phyloP scores from a whole-genome alignment of 345 rosid genomes.

The Bruguiera parviflora region DNA sequence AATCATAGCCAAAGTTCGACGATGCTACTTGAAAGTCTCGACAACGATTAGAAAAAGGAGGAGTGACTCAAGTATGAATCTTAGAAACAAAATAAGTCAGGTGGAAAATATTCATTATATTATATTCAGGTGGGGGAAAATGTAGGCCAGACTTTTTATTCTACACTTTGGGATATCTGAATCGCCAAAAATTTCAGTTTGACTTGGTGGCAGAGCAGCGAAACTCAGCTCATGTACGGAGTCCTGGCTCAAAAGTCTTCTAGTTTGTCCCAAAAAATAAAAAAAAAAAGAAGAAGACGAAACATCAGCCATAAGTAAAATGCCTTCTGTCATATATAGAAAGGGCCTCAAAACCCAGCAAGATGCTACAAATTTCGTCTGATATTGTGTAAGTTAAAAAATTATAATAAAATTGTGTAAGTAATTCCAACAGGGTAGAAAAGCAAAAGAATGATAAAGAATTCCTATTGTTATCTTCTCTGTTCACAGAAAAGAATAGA shows the following conservation, averaged over 20 bases:
- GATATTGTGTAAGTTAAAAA: not conserved
- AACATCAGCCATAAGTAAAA: not conserved
- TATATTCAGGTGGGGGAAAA: no score
- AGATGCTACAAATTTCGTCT: constrained; percentile 20
- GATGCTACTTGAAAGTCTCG: not conserved
- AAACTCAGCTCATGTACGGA: no score
- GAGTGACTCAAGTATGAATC: not conserved
- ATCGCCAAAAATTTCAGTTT: no score
- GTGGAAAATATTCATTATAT: no score
- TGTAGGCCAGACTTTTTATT: no score
- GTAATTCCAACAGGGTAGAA: constrained; percentile 8
- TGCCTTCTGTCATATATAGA: constrained; percentile 11
- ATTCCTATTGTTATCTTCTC: constrained; percentile 43
- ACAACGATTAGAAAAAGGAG: not conserved
- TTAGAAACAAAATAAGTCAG: not conserved
- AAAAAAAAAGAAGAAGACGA: no score
- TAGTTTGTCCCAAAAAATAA: no score
- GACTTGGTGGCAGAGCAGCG: no score
- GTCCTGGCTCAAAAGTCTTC: no score
- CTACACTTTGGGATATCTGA: no score
- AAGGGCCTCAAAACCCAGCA: constrained; percentile 25
- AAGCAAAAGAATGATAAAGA: constrained; percentile 37
- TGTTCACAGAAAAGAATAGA: constrained; percentile 68
- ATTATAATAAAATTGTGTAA: constrained; percentile 10
- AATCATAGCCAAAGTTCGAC: not conserved